phyloP scores from a whole-genome alignment of 257 asterid genomes.

The Oldenlandia corymbosa region DNA sequence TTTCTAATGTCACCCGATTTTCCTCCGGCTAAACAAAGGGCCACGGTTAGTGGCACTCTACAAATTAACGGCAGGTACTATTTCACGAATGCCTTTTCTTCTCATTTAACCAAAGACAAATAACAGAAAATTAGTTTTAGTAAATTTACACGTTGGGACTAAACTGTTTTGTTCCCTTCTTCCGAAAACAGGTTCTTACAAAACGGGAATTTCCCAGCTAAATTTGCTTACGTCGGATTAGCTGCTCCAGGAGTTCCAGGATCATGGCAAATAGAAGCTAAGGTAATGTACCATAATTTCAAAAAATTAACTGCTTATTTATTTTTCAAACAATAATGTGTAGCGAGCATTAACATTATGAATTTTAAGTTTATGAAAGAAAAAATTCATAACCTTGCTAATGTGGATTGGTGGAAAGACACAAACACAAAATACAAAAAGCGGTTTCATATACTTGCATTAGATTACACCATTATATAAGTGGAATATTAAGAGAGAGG shows the following conservation, averaged over 20 bases:
- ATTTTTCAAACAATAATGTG: not conserved
- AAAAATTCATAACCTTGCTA: no score
- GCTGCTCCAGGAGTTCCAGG: slow-evolving; percentile 66
- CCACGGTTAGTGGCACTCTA: slow-evolving; percentile 55
- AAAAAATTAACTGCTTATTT: no score
- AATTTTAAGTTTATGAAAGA: no score
- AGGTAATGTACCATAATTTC: no score
- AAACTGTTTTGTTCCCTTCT: no score
- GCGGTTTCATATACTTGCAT: no score
- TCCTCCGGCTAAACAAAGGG: slow-evolving; percentile 41
- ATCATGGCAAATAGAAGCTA: slow-evolving; percentile 65
- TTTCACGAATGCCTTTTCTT: not conserved
- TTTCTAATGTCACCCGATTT: slow-evolving; percentile 54
- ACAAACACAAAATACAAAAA: no score
- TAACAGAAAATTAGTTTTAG: not conserved
- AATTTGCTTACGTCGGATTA: slow-evolving; percentile 56
- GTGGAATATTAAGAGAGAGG: no score
- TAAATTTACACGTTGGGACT: no score
- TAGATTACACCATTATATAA: no score
- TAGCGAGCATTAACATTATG: no score
- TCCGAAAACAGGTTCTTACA: slow-evolving; percentile 12
- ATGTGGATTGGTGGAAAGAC: no score
- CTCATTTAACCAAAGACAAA: not conserved
- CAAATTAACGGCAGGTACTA: slow-evolving; percentile 47
- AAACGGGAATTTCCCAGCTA: slow-evolving; percentile 26